Base-by-base conservation (phyloP, 345 rosid genomes). In the Lumnitzera littorea region DNA sequence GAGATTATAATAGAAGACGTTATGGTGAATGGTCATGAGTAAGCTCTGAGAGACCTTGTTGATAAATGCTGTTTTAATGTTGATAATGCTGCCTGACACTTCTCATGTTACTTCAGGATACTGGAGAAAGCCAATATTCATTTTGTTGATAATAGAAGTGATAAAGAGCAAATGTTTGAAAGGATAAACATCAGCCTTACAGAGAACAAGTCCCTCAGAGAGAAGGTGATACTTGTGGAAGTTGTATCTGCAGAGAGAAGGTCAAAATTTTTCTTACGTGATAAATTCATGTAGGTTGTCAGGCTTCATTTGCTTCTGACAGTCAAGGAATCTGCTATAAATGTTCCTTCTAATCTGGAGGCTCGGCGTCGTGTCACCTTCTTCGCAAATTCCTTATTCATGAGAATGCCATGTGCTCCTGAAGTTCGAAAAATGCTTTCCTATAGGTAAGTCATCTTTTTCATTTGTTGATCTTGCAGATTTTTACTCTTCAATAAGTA, bases 291-390 rank as follows among this genome's bases (percentile, higher is more conserved):
- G 55, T 62, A 94, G 99, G 83, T 88, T 69, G 81, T 71, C 52
- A 74, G 97, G 81, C 87, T 94, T 51, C 61, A 67, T 70, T 74
- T 94, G 66, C 99, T 94, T 67, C 67, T 91, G 72, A 88, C 97
- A 25, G 82, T 87, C 53, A 91, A 88, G 88, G 99, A 94, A 77
- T 91, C 99, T 55, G 97, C 99, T 15, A 90, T 88, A 58, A 91
- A 94, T 51, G 86, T 91, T 62, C 99, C 99, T 50, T 83, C 81
- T 53, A 94, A 82, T 75, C 81, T 94, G 84, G 99, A 94, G 43
- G 99, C 96, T 72, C 95, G 99, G 36, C 96, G 97, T 53, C 87
- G 99, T 49, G 86, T 94, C 74, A 94, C 97, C 62, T 94, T 94
- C 80, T 94, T 94, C 79, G 92, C 99, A 55, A 94, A 94, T 67